phyloP scores from a whole-genome alignment of 768 basidiomycete genomes.

The Austroboletus eburneus region DNA sequence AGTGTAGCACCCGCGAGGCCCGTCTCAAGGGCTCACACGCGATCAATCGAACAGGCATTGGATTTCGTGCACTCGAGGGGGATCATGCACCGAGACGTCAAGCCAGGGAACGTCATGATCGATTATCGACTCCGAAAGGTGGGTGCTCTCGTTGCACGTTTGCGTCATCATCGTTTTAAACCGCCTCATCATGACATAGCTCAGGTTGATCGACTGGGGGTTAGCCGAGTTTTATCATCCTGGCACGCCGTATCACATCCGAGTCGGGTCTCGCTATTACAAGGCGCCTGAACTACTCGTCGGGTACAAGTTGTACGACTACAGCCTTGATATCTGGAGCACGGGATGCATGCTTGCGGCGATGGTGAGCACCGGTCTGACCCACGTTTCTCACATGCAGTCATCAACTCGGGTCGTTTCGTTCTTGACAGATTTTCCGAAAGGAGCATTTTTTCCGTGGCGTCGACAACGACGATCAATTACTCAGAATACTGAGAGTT shows the following conservation, averaged over 20 bases:
- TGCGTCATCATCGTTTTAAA: neutral
- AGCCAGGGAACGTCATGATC: constrained; percentile 73
- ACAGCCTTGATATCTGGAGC: constrained; percentile 70
- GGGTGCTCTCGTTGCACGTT: constrained; percentile 16
- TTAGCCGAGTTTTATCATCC: constrained; percentile 75
- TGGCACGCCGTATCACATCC: constrained; percentile 64
- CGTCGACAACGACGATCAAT: constrained; percentile 68
- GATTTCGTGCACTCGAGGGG: constrained; percentile 71
- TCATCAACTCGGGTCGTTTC: neutral
- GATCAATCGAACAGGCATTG: constrained; percentile 38
- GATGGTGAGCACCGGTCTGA: constrained; percentile 46
- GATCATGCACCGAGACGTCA: constrained; percentile 68
- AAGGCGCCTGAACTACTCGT: constrained; percentile 71
- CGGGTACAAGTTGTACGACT: constrained; percentile 69
- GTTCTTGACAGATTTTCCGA: constrained; percentile 52
- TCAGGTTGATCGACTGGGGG: constrained; percentile 71
- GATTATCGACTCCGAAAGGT: constrained; percentile 61
- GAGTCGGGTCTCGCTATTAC: constrained; percentile 69
- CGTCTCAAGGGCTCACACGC: neutral
- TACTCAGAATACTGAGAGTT: constrained; percentile 64
- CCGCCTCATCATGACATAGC: constrained; percentile 24
- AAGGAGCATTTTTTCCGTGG: constrained; percentile 76
- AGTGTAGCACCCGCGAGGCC: constrained; percentile 2
- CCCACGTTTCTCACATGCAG: neutral
- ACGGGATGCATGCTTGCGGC: constrained; percentile 72